Conservation (phyloP, 768 basidiomycete species). For the Goffeauzyma gilvescens region DNA sequence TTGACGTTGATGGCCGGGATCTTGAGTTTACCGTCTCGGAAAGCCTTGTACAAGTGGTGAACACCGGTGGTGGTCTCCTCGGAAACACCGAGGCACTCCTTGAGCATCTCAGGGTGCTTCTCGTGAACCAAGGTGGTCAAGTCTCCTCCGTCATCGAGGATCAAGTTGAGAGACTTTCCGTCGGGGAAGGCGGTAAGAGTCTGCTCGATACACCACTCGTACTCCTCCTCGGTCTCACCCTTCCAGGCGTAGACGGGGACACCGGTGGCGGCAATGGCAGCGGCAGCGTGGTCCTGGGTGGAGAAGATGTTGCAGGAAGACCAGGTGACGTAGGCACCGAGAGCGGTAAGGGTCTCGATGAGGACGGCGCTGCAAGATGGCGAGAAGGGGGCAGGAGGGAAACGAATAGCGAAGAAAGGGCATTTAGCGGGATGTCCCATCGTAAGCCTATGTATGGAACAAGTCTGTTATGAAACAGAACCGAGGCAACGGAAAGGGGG, state of each 20-base stretch:
- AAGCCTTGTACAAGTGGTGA: conserved; percentile 94
- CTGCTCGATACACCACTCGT: conserved; percentile 95
- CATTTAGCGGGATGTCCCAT: too few relatives aligned
- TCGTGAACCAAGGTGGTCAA: conserved; percentile 87
- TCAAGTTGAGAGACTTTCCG: conserved; percentile 83
- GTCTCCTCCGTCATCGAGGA: conserved; percentile 97
- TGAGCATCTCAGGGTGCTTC: conserved; percentile 77
- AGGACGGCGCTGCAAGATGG: conserved; percentile 56
- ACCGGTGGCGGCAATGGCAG: conserved; percentile 93
- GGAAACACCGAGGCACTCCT: conserved; percentile 72
- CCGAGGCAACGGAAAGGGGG: too few relatives aligned
- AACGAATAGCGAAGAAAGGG: background rate
- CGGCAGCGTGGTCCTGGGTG: conserved; percentile 97
- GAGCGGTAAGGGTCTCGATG: conserved; percentile 86
- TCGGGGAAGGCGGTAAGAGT: conserved; percentile 69
- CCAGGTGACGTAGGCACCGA: conserved; percentile 97
- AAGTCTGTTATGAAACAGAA: too few relatives aligned
- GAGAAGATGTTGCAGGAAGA: conserved; percentile 99
- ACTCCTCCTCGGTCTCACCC: conserved; percentile 98
- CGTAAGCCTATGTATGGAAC: too few relatives aligned
- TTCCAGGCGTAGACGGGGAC: conserved; percentile 99
- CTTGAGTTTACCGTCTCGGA: conserved; percentile 88
- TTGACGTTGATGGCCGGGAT: conserved; percentile 99
- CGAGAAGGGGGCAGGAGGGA: background rate
- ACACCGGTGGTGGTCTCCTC: conserved; percentile 99